Conservation (phyloP, 768 basidiomycete species). For the Lactarius psammicola region DNA sequence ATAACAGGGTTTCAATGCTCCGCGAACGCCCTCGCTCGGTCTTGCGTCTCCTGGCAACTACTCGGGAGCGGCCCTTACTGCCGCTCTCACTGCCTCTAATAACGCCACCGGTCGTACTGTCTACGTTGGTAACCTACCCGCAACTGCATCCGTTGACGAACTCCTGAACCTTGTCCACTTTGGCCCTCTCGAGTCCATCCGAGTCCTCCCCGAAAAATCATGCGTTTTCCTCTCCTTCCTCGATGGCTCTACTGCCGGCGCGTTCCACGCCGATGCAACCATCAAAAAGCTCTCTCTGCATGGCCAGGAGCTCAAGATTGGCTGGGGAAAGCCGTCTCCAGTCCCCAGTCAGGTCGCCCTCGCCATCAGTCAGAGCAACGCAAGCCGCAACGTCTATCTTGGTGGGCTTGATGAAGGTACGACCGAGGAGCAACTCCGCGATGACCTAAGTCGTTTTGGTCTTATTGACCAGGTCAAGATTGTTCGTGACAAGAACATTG, state of each 20-base stretch:
- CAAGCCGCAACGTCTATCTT: slow-evolving; percentile 94
- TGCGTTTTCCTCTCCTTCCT: slow-evolving; percentile 99
- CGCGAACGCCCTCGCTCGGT: slow-evolving; percentile 63
- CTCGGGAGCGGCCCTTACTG: slow-evolving; percentile 74
- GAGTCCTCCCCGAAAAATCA: slow-evolving; percentile 93
- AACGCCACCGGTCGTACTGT: slow-evolving; percentile 80
- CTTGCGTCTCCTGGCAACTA: slow-evolving; percentile 72
- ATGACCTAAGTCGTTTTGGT: slow-evolving; percentile 90
- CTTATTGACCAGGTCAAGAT: slow-evolving; percentile 99
- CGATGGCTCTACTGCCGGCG: slow-evolving; percentile 87
- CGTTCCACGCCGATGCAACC: slow-evolving; percentile 95
- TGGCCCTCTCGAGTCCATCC: slow-evolving; percentile 92
- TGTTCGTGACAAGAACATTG: slow-evolving; percentile 98
- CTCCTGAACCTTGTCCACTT: slow-evolving; percentile 97
- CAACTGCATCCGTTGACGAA: slow-evolving; percentile 95
- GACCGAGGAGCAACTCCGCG: slow-evolving; percentile 89
- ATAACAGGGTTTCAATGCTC: slow-evolving; percentile 48
- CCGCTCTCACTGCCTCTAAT: slow-evolving; percentile 61
- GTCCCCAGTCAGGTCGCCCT: slow-evolving; percentile 84
- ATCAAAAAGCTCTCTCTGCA: slow-evolving; percentile 93
- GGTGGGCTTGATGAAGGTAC: slow-evolving; percentile 87
- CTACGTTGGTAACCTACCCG: slow-evolving; percentile 94
- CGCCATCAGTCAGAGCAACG: slow-evolving; percentile 89
- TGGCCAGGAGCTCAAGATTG: slow-evolving; percentile 96
- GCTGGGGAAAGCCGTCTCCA: slow-evolving; percentile 94